phyloP scores from a whole-genome alignment of 352 stramenopile genomes.

The Pythium folliculosum region DNA sequence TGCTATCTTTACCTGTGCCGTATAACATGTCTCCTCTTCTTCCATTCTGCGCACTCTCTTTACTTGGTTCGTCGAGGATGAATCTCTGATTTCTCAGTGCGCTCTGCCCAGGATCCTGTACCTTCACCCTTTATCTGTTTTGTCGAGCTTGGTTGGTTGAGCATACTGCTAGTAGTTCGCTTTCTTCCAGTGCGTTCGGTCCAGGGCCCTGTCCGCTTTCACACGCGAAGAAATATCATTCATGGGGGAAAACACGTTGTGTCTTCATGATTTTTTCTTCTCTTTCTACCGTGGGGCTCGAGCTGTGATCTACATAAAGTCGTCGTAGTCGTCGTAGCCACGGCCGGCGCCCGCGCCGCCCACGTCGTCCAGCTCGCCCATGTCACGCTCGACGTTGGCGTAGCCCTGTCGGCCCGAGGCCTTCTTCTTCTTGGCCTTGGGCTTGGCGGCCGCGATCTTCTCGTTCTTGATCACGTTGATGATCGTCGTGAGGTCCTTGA shows the following conservation, averaged over 20 bases:
- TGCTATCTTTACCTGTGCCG: too few species aligned
- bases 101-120: too few species aligned
- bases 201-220: too few species aligned
- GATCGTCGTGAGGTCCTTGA: slow-evolving; percentile 87
- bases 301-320: slow-evolving; percentile 79
- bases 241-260: slow-evolving; percentile 1
- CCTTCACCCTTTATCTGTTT: too few species aligned
- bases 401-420: slow-evolving; percentile 76
- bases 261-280: not conserved
- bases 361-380: slow-evolving; percentile 31
- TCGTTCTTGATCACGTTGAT: slow-evolving; percentile 90
- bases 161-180: too few species aligned
- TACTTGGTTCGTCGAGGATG: too few species aligned
- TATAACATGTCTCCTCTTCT: too few species aligned
- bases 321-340: slow-evolving; percentile 82
- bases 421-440: slow-evolving; percentile 89
- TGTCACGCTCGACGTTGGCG: slow-evolving; percentile 71
- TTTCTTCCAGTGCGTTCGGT: too few species aligned
- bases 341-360: slow-evolving; percentile 57
- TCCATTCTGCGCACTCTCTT: too few species aligned
- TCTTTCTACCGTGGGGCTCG: slow-evolving; percentile 3
- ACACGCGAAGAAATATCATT: too few species aligned
- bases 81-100: too few species aligned
- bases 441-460: slow-evolving; percentile 80
- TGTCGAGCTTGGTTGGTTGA: too few species aligned